Evolutionary conservation across 257 asterid species (phyloP), one percentile per base, ranked within the genome.

Genomic region (Petunia axillaris): DNA sequence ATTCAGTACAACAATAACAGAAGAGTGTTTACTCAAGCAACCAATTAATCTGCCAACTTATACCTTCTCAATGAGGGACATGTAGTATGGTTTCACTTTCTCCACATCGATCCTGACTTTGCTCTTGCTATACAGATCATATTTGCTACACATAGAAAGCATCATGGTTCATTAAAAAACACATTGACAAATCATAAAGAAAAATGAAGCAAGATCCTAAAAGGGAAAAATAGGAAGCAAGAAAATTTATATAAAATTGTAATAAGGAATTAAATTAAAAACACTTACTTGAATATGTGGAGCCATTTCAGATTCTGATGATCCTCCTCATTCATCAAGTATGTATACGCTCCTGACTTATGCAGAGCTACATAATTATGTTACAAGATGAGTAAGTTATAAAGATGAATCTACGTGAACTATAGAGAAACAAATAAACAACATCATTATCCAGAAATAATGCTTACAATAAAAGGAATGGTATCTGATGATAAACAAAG

Each of bases 311-410:
- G 79, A 57, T 83, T 85, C 65, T 87, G 79, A 11, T 15, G 62
- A 60, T 85, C 87, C 73, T 87, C 89, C 36, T 83, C 81, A 39
- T 85, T 87, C 87, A 85, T 85, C 75, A 85, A 74, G 79, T 85
- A 64, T 40, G 52, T 65, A 44, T 85, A 87, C 37, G 85, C 87
- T 7, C 86, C 86, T 0, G 62, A 67, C 65, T 66, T 77, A 74
- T 87, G 87, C 77, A 87, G 13, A 65, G 90, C 90, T 87, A 77
- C 79, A 68, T 2, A 43, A 58, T 0, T 2, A 36, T 76, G 74
- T 4, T 38, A 41, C 37, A 78, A 52, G 15, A 66, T 35, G 36
- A 54, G 11, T 43, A 35, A 54, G 11, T 43, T 10, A 43, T 46
- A 71, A 10, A 16, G n/a, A 2, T 8, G 35, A 59, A 11, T 16